Conservation (phyloP, 345 rosid genomes). For the Sisymbrium altissimum region DNA sequence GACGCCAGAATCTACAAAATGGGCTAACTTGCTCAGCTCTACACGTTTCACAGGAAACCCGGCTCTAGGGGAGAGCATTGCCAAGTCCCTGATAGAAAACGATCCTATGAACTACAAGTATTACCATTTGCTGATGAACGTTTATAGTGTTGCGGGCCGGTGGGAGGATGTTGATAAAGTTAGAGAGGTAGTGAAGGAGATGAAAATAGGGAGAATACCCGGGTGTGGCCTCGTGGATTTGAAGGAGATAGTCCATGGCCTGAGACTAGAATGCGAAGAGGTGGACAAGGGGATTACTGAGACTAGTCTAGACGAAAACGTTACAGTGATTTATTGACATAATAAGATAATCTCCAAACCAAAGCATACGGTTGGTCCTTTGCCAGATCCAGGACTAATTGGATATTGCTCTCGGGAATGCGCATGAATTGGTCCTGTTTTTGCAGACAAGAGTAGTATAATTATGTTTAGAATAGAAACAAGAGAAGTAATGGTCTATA, state of each 20-base stretch:
- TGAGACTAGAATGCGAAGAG: conserved; percentile 10
- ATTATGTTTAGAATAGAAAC: conserved; percentile 12
- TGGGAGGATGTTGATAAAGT: conserved; percentile 57
- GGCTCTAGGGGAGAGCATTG: conserved; percentile 49
- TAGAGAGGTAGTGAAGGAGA: conserved; percentile 45
- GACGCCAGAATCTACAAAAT: conserved; percentile 42
- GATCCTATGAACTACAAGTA: conserved; percentile 55
- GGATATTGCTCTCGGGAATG: background rate
- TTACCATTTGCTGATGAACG: conserved; percentile 53
- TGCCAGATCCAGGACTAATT: background rate
- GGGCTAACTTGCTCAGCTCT: conserved; percentile 52
- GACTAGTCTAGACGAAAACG: conserved; percentile 17
- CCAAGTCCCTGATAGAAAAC: conserved; percentile 42
- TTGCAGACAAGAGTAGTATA: conserved; percentile 14
- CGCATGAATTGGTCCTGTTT: conserved; percentile 1
- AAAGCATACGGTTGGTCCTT: background rate
- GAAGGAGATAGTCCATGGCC: conserved; percentile 55
- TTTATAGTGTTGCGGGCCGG: conserved; percentile 53
- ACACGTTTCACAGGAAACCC: conserved; percentile 50
- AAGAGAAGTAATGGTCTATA: background rate
- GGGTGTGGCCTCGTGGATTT: conserved; percentile 61
- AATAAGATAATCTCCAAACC: background rate
- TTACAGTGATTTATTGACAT: conserved; percentile 20
- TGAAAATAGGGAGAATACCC: conserved; percentile 42
- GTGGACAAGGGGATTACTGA: conserved; percentile 8